Evolutionary conservation across 1,139 yeast genomes (phyloP).

Genomic region (Yamadazyma pseudoaaseri): DNA sequence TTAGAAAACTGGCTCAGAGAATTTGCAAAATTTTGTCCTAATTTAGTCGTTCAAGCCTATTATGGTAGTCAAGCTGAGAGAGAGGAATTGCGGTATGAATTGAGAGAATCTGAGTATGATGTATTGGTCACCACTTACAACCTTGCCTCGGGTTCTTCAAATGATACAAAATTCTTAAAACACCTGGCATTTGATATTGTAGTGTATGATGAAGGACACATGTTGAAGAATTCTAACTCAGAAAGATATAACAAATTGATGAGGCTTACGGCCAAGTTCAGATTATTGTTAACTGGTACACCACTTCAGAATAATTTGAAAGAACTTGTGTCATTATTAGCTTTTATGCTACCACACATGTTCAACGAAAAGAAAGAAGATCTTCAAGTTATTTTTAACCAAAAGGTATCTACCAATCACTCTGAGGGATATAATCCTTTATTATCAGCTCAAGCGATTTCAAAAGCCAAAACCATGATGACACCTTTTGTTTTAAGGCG

Average conservation of each 20-base stretch:
- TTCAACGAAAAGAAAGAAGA: conserved; percentile 84
- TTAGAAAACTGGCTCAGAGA: conserved; percentile 97
- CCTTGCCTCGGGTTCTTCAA: conserved; percentile 82
- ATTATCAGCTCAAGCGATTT: conserved; percentile 85
- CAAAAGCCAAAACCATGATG: conserved; percentile 96
- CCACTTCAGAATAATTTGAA: conserved; percentile 91
- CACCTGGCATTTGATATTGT: conserved; percentile 78
- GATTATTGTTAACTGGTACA: conserved; percentile 90
- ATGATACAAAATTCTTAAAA: conserved; percentile 77
- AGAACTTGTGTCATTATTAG: conserved; percentile 84
- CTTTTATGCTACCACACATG: conserved; percentile 83
- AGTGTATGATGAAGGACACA: conserved; percentile 96
- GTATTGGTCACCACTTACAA: conserved; percentile 93
- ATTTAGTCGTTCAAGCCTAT: conserved; percentile 80
- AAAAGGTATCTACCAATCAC: conserved; percentile 66
- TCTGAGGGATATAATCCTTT: conserved; percentile 67
- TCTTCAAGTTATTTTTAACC: conserved; percentile 76
- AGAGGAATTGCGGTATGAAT: conserved; percentile 72
- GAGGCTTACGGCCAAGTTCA: conserved; percentile 76
- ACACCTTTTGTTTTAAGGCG: conserved; percentile 94
- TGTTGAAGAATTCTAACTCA: conserved; percentile 84
- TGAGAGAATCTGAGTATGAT: conserved; percentile 66
- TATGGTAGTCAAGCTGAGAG: conserved; percentile 88
- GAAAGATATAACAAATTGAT: conserved; percentile 86
- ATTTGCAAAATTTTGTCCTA: conserved; percentile 85